Base-by-base conservation (phyloP, 2,329 filamentous ascomycete genomes). In the Alternaria triticina region DNA sequence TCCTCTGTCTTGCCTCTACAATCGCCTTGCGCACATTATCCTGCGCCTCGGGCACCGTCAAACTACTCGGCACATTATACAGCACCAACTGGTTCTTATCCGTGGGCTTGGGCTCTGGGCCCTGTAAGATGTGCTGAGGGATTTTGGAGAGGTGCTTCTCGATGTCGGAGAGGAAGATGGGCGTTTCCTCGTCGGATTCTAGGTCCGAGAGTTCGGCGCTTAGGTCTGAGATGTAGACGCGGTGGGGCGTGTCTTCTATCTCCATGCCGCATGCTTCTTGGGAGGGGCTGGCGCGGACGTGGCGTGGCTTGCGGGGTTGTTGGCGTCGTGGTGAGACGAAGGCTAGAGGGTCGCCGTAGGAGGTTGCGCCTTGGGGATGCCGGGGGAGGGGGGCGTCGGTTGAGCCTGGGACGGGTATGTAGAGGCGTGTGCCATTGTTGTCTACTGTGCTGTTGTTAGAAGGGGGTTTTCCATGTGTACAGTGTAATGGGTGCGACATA, bases 141-240 rank as follows among this genome's bases (percentile, higher is more conserved):
- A 90, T 90, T 62, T 87, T 85, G 66, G 86, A 86, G 56, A 98
- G 85, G 76, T 92, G 91, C 80, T 91, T 93, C 77, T 95, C 91
- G 58, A 98, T 91, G 76, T 96, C 92, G 0, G 93, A 90, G 1
- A 97, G 86, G 82, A 97, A 94, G 75, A 94, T 85, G 50, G 96
- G 86, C 69, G 84, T 86, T 69, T 87, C 86, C 22, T 87, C 84
- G 64, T 86, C 84, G 59, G 89, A 85, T 64, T 91, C 88, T 27
- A 86, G 83, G 68, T 90, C 89, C 13, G 90, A 90, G 50, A 98
- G 87, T 81, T 98, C 95, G 71, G 91, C 91, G 76, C 97, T 94
- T 10, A 99, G 85, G 80, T 96, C 90, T 83, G 94, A 90, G 71
- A 99, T 94, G 84, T 96, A 97, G 64, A 97, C 89, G 75, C 91